Evolutionary conservation across 305 asterid genomes (phyloP).

Genomic region (Solanum hybrid): DNA sequence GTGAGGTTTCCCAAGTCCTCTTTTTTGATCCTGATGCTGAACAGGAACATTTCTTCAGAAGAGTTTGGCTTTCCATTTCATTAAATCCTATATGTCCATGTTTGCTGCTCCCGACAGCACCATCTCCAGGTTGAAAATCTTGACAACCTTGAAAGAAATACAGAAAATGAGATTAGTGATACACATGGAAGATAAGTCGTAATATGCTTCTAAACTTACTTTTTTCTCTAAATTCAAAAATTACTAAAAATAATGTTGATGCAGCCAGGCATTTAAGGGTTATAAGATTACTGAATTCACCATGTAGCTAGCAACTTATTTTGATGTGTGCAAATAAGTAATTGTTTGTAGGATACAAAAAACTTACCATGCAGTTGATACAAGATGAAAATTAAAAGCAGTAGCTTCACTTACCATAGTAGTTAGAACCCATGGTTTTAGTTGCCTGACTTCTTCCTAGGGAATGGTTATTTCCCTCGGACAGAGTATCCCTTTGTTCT

Average conservation of each 20-base stretch:
- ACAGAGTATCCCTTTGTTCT: slow-evolving; percentile 19
- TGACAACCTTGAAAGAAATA: slow-evolving; percentile 23
- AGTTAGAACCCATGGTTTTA: slow-evolving; percentile 20
- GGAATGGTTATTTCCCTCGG: slow-evolving; percentile 18
- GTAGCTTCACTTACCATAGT: slow-evolving; percentile 15
- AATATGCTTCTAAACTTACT: not conserved
- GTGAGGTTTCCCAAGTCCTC: slow-evolving; percentile 75
- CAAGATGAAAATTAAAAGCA: not conserved
- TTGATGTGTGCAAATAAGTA: not conserved
- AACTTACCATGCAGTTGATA: not conserved
- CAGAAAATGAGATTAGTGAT: not conserved
- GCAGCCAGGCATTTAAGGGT: not conserved
- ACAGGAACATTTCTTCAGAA: slow-evolving; percentile 30
- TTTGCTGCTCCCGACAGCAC: not conserved
- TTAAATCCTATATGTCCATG: slow-evolving; percentile 11
- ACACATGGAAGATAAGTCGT: not conserved
- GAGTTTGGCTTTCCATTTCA: slow-evolving; percentile 25
- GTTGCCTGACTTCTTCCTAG: slow-evolving; percentile 24
- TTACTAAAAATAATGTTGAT: not conserved
- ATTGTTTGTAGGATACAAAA: not conserved
- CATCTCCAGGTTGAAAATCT: slow-evolving; percentile 6
- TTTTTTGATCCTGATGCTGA: slow-evolving; percentile 42
- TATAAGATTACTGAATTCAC: not conserved
- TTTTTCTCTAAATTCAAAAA: not conserved
- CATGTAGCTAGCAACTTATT: not conserved